A percentile compares a stretch with the other conserved stretches of the same genome.
Evolutionary conservation across 495 filamentous ascomycete species (phyloP).

Genomic region (Hypoxylon trugodes): DNA sequence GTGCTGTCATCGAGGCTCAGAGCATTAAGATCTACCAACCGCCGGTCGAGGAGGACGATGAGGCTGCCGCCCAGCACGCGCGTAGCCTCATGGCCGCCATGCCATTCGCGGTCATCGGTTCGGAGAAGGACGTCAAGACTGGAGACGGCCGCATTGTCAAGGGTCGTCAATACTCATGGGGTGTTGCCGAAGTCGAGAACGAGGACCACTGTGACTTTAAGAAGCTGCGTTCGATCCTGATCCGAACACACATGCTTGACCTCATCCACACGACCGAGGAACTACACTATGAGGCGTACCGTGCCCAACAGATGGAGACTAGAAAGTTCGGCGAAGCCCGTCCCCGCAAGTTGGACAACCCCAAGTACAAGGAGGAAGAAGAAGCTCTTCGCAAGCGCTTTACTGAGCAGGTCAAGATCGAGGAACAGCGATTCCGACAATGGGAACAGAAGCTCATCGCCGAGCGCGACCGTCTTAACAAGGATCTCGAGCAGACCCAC

Average conservation of each 20-base stretch:
- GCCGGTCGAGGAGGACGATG: constrained; percentile 96
- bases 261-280: constrained; percentile 99
- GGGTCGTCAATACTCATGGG: constrained; percentile 98
- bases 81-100: constrained; percentile 93
- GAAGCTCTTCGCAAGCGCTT: constrained; percentile 97
- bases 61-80: constrained; percentile 91
- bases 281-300: constrained; percentile 98
- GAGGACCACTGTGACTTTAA: constrained; percentile 99
- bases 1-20: constrained; percentile 94
- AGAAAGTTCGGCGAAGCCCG: constrained; percentile 98
- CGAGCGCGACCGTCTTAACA: constrained; percentile 97
- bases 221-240: constrained; percentile 98
- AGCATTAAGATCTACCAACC: constrained; percentile 99
- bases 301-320: constrained; percentile 99
- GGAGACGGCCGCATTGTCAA: constrained; percentile 94
- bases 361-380: constrained; percentile 99
- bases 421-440: constrained; percentile 97
- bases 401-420: constrained; percentile 99
- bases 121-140: constrained; percentile 98
- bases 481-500: constrained; percentile 96
- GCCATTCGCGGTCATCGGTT: constrained; percentile 98
- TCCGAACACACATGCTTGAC: constrained; percentile 99
- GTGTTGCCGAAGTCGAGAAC: constrained; percentile 99
- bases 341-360: constrained; percentile 97
- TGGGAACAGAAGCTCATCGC: constrained; percentile 99